Percentiles rank a stretch among this genome's conserved stretches.
Conservation (phyloP, 2,329 filamentous ascomycete genomes). For the Fusarium sp. region DNA sequence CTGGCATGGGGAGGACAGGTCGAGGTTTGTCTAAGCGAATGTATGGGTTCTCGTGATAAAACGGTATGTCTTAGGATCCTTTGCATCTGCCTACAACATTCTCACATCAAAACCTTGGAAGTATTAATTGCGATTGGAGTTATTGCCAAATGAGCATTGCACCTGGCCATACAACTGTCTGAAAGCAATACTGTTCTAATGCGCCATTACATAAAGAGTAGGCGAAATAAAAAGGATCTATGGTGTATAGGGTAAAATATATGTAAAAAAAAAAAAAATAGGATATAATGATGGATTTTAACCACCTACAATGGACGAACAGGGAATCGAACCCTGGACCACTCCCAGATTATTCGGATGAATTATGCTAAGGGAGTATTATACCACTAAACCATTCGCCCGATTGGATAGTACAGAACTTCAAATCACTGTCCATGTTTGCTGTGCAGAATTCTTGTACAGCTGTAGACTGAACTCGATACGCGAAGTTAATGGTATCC, state of each 20-base stretch:
- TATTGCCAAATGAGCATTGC: background rate
- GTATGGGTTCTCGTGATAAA: constrained; percentile 22
- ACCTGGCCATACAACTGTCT: background rate
- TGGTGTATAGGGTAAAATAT: background rate
- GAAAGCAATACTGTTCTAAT: background rate
- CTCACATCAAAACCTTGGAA: background rate
- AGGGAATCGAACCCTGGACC: constrained; percentile 47
- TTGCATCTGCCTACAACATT: background rate
- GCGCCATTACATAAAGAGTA: no score
- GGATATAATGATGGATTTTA: constrained; percentile 21
- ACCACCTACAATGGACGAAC: constrained; percentile 41
- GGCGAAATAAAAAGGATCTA: background rate
- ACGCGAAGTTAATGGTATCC: background rate
- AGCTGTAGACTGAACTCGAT: background rate
- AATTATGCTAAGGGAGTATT: constrained; percentile 46
- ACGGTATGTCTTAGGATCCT: constrained; percentile 23
- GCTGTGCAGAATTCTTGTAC: background rate
- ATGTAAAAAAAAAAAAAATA: constrained; percentile 16
- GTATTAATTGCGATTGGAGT: background rate
- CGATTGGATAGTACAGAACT: background rate
- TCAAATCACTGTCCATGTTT: background rate
- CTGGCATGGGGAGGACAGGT: background rate
- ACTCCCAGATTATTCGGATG: constrained; percentile 38
- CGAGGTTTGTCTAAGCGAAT: constrained; percentile 38
- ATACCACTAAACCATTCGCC: constrained; percentile 47